Conservation (phyloP, 2,329 filamentous ascomycete species). For the Tolypocladium sp. region DNA sequence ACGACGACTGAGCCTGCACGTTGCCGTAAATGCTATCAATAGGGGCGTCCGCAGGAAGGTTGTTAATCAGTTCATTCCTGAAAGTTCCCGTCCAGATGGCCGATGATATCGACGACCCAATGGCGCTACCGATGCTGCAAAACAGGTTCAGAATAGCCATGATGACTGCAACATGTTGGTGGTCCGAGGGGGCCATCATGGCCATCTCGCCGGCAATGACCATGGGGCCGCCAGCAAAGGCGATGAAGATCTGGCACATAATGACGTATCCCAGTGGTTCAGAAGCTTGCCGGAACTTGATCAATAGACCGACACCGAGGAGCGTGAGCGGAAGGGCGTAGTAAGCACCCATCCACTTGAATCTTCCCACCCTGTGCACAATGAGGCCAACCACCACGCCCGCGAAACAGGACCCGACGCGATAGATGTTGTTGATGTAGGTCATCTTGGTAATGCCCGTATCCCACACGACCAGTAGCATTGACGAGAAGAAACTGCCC, state of each 20-base stretch:
- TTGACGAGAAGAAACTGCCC: conserved; percentile 29
- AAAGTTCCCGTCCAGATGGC: conserved; percentile 58
- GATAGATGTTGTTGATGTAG: conserved; percentile 35
- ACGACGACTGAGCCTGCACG: conserved; percentile 44
- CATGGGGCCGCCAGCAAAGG: conserved; percentile 48
- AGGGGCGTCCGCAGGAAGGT: conserved; percentile 35
- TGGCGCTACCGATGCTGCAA: conserved; percentile 48
- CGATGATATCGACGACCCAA: conserved; percentile 50
- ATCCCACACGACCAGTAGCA: conserved; percentile 29
- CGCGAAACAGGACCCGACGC: conserved; percentile 35
- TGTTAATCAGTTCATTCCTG: conserved; percentile 34
- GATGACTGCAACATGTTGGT: conserved; percentile 51
- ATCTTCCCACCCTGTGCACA: conserved; percentile 36
- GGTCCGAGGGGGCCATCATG: conserved; percentile 49
- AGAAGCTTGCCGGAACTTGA: conserved; percentile 45
- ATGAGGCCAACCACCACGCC: conserved; percentile 28
- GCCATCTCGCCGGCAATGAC: conserved; percentile 53
- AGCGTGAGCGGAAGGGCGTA: conserved; percentile 46
- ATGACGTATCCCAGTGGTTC: conserved; percentile 43
- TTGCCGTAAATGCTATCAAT: conserved; percentile 34
- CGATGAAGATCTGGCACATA: conserved; percentile 54
- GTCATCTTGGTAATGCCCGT: conserved; percentile 21
- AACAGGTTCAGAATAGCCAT: conserved; percentile 54
- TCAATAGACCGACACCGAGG: conserved; percentile 48
- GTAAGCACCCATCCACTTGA: conserved; percentile 40